Evolutionary conservation across 805 yeast species (phyloP).

Genomic region (Candida ascalaphidarum): DNA sequence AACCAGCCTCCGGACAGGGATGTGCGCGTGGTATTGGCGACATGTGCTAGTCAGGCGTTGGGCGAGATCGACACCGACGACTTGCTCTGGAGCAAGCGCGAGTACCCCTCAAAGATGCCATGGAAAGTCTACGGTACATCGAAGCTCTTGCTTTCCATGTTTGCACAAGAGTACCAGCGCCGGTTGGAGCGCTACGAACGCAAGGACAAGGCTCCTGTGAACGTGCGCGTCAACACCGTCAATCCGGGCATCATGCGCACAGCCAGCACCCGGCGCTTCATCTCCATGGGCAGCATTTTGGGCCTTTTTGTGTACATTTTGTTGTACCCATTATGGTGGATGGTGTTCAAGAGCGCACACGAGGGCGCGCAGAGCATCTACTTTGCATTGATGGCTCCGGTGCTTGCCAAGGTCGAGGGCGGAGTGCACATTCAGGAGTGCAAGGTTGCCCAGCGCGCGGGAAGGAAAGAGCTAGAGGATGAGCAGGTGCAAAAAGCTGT

Average conservation of each 20-base stretch:
- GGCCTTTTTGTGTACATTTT: conserved; percentile 55
- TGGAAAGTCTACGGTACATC: conserved; percentile 78
- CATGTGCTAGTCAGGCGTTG: conserved; percentile 71
- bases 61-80: conserved; percentile 60
- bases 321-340: conserved; percentile 75
- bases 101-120: conserved; percentile 57
- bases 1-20: conserved; percentile 94
- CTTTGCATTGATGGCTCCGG: conserved; percentile 65
- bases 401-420: conserved; percentile 51
- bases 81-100: conserved; percentile 49
- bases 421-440: conserved; percentile 75
- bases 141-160: conserved; percentile 65
- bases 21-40: conserved; percentile 70
- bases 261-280: conserved; percentile 69
- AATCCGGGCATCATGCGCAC: conserved; percentile 93
- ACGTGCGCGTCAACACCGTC: conserved; percentile 62
- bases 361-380: conserved; percentile 78
- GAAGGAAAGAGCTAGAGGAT: conserved; percentile 61
- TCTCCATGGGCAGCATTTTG: conserved; percentile 66
- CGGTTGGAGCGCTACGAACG: conserved; percentile 51
- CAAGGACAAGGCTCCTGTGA: conserved; percentile 63
- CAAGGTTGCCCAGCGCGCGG: conserved; percentile 36
- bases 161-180: conserved; percentile 73
- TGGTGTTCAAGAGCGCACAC: conserved; percentile 63
- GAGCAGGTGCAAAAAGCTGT: conserved; percentile 50